Percentiles rank a stretch among this genome's conserved stretches.
Conservation (phyloP, 2,329 filamentous ascomycete genomes). For the Pestalotiopsis sp. region DNA sequence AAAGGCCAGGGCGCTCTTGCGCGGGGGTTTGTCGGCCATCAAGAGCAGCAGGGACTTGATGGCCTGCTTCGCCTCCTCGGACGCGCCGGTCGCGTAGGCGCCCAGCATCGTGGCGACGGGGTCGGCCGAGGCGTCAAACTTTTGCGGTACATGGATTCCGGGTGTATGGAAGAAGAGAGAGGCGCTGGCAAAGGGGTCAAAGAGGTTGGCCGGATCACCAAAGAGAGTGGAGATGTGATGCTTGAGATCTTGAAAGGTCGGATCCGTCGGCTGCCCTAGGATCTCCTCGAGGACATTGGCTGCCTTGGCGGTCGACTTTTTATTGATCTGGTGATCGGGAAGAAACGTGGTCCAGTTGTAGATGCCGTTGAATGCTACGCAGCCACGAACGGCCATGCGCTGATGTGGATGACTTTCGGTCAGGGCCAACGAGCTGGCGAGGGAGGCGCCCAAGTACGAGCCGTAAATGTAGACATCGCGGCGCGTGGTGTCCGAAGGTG, state of each 20-base stretch:
- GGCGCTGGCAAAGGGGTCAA: constrained; percentile 63
- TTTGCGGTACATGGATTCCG: constrained; percentile 46
- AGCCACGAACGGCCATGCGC: constrained; percentile 51
- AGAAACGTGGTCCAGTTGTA: constrained; percentile 68
- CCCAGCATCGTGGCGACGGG: constrained; percentile 24
- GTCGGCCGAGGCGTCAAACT: constrained; percentile 41
- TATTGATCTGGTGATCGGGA: constrained; percentile 52
- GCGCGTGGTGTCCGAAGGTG: constrained; percentile 35
- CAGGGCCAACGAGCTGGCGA: constrained; percentile 59
- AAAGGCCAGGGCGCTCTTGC: constrained; percentile 48
- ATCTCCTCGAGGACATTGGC: constrained; percentile 21
- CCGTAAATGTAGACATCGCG: constrained; percentile 55
- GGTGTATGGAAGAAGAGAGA: constrained; percentile 60
- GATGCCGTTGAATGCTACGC: constrained; percentile 61
- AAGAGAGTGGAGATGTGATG: constrained; percentile 48
- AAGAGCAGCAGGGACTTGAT: constrained; percentile 13
- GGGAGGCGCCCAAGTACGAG: constrained; percentile 58
- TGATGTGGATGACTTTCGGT: constrained; percentile 52
- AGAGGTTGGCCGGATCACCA: constrained; percentile 47
- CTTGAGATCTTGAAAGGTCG: constrained; percentile 40
- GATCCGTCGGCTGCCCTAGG: constrained; percentile 26
- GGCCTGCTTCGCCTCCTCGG: neutral
- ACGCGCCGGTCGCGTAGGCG: constrained; percentile 16
- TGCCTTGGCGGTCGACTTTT: constrained; percentile 18
- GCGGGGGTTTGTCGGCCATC: constrained; percentile 30